Percentiles rank a stretch among this genome's conserved stretches.
phyloP scores from a whole-genome alignment of 129 eudicot species.

The Ambrosia artemisiifolia region DNA sequence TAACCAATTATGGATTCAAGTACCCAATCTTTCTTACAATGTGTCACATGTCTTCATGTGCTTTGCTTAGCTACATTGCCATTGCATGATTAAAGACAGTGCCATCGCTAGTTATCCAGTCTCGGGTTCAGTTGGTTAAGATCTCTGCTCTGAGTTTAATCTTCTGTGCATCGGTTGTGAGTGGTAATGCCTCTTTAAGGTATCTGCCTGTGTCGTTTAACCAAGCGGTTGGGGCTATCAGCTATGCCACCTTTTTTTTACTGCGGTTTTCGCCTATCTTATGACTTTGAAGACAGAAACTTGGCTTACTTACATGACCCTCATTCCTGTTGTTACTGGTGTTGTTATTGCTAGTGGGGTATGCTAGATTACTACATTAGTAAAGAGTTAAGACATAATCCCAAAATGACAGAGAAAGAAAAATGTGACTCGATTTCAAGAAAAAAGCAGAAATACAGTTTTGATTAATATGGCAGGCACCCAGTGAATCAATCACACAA shows the following conservation, averaged over 20 bases:
- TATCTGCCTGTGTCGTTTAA: constrained; percentile 79
- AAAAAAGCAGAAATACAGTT: constrained; percentile 7
- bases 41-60: constrained; percentile 83
- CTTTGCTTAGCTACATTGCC: constrained; percentile 68
- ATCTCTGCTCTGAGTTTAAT: constrained; percentile 61
- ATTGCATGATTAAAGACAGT: constrained; percentile 70
- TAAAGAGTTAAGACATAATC: constrained; percentile 37
- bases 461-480: constrained; percentile 27
- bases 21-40: constrained; percentile 76
- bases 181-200: constrained; percentile 69
- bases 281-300: constrained; percentile 65
- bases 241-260: constrained; percentile 79
- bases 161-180: constrained; percentile 82
- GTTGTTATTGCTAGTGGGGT: constrained; percentile 85
- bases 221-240: constrained; percentile 88
- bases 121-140: constrained; percentile 62
- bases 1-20: constrained; percentile 66
- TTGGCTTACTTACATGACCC: constrained; percentile 57
- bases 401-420: constrained; percentile 1
- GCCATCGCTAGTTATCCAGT: constrained; percentile 63
- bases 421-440: neutral
- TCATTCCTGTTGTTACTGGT: constrained; percentile 80
- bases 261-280: constrained; percentile 74
- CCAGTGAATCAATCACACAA: constrained; percentile 34
- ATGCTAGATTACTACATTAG: constrained; percentile 38